Percentiles rank a stretch among this genome's conserved stretches.
Evolutionary conservation across 169 alveolate species (phyloP).

Genomic region (Plasmodium reichenowi): DNA sequence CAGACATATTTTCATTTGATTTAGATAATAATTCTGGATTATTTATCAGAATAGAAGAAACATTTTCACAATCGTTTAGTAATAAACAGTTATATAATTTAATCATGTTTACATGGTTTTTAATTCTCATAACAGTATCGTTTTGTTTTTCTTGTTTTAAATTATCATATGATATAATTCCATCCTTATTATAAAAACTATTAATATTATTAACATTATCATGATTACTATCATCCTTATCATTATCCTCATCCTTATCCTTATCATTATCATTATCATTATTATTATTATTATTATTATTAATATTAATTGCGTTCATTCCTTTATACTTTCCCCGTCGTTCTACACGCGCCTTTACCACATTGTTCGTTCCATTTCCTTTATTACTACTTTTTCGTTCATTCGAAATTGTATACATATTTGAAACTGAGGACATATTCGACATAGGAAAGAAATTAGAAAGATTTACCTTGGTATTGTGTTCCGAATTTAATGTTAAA

Average conservation of each 20-base stretch:
- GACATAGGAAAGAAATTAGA: neutral
- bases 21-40: slow-evolving; percentile 46
- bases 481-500: neutral
- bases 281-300: neutral
- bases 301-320: neutral
- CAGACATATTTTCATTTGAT: slow-evolving; percentile 47
- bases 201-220: no score
- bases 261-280: no score
- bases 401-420: slow-evolving; percentile 16
- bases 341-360: neutral
- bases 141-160: slow-evolving; percentile 15
- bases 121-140: slow-evolving; percentile 23
- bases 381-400: slow-evolving; percentile 19
- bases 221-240: neutral
- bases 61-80: slow-evolving; percentile 60
- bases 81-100: slow-evolving; percentile 54
- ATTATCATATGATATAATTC: slow-evolving; percentile 6
- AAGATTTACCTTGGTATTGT: neutral
- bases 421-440: neutral
- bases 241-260: neutral
- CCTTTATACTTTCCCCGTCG: slow-evolving; percentile 5
- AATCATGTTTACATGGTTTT: slow-evolving; percentile 54
- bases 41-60: slow-evolving; percentile 25
- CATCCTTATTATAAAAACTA: neutral
- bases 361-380: slow-evolving; percentile 11